Percentiles rank a stretch among this genome's conserved stretches.
phyloP scores from a whole-genome alignment of 345 rosid species.

The Durio zibethinus region DNA sequence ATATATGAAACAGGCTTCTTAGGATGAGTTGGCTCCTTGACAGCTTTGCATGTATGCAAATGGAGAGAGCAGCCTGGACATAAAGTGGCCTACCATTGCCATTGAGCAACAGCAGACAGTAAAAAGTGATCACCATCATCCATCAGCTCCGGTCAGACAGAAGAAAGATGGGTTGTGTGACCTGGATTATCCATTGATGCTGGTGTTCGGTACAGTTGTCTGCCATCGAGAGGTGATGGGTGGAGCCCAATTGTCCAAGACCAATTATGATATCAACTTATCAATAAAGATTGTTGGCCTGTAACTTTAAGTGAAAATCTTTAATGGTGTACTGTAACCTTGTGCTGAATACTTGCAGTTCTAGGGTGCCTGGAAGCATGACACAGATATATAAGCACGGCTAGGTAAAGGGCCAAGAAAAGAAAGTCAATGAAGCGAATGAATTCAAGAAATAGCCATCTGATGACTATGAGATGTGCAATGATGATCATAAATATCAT shows the following conservation, averaged over 20 bases:
- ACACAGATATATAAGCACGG: not conserved
- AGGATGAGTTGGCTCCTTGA: not conserved
- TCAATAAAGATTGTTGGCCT: too few relatives aligned
- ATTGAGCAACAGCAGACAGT: not conserved
- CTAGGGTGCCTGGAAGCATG: not conserved
- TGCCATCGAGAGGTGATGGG: not conserved
- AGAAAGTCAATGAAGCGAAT: too few relatives aligned
- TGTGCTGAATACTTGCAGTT: not conserved
- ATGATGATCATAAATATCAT: conserved; percentile 7
- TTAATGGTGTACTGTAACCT: not conserved
- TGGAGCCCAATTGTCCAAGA: not conserved
- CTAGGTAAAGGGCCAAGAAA: not conserved
- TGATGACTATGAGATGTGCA: not conserved
- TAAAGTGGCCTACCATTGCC: not conserved
- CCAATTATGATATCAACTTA: too few relatives aligned
- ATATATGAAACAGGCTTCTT: not conserved
- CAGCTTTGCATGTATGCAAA: not conserved
- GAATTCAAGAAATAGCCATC: not conserved
- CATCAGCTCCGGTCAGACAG: not conserved
- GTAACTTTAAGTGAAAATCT: too few relatives aligned
- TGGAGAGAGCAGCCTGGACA: not conserved
- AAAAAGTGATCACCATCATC: not conserved
- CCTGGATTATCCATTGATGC: not conserved
- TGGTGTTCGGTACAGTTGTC: not conserved
- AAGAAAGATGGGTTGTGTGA: not conserved